Conservation (phyloP, 31 red algal species). For the Odonthalia washingtoniensis region DNA sequence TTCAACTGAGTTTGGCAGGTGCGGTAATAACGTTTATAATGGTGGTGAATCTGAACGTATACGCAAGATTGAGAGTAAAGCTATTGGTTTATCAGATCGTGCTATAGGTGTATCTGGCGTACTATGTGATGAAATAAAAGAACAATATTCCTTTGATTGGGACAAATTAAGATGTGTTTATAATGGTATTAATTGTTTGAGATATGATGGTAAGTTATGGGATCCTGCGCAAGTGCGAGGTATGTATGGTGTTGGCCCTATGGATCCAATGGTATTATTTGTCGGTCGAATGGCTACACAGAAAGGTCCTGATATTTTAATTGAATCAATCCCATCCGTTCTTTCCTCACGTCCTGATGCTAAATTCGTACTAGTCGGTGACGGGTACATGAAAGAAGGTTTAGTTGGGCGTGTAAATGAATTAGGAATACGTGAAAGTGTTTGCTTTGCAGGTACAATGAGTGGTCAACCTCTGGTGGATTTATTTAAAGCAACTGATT, state of each 20-base stretch:
- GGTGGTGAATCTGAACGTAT: slow-evolving; percentile 88
- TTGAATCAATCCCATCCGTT: slow-evolving; percentile 85
- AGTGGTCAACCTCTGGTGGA: slow-evolving; percentile 89
- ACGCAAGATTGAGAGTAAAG: slow-evolving; percentile 80
- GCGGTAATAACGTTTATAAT: slow-evolving; percentile 86
- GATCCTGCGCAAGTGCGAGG: slow-evolving; percentile 85
- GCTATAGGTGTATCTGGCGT: slow-evolving; percentile 90
- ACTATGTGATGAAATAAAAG: slow-evolving; percentile 95
- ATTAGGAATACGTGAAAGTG: slow-evolving; percentile 64
- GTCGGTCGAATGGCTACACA: slow-evolving; percentile 97
- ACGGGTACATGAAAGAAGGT: slow-evolving; percentile 95
- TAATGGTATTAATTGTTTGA: slow-evolving; percentile 96
- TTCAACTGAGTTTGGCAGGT: slow-evolving; percentile 94
- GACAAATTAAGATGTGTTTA: slow-evolving; percentile 95
- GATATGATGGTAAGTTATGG: slow-evolving; percentile 95
- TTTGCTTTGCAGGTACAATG: slow-evolving; percentile 88
- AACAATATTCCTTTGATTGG: slow-evolving; percentile 88
- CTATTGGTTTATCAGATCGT: slow-evolving; percentile 77
- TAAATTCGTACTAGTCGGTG: slow-evolving; percentile 96
- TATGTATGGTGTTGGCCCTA: slow-evolving; percentile 88
- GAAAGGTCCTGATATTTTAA: slow-evolving; percentile 94
- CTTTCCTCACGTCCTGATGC: slow-evolving; percentile 82
- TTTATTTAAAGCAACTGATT: slow-evolving; percentile 95
- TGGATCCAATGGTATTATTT: slow-evolving; percentile 98
- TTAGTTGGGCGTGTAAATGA: slow-evolving; percentile 75